Conservation (phyloP, 768 basidiomycete genomes). For the Naganishia vaughanmartiniae region DNA sequence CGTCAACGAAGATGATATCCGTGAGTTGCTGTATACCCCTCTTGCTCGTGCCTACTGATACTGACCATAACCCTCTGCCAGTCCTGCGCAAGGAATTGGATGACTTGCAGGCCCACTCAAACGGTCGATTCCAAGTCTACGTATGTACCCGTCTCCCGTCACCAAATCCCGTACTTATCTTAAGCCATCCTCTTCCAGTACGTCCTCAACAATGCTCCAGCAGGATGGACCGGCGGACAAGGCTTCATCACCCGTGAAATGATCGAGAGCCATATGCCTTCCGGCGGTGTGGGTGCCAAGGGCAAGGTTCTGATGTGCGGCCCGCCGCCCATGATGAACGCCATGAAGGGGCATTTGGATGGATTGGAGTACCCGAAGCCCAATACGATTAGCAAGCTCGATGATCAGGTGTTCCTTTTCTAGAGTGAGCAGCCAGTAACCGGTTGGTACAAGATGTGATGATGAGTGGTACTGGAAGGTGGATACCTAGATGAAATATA, state of each 20-base stretch:
- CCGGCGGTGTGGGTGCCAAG: slow-evolving; percentile 41
- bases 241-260: slow-evolving; percentile 94
- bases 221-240: slow-evolving; percentile 76
- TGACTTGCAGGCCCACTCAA: slow-evolving; percentile 64
- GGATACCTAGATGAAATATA: too few relatives aligned
- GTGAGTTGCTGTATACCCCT: slow-evolving; percentile 35
- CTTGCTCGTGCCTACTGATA: neutral
- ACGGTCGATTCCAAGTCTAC: slow-evolving; percentile 70
- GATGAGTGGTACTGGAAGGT: too few relatives aligned
- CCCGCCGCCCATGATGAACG: slow-evolving; percentile 72
- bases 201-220: slow-evolving; percentile 91
- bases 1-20: slow-evolving; percentile 86
- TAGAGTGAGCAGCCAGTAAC: slow-evolving; percentile 26
- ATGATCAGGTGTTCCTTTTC: slow-evolving; percentile 59
- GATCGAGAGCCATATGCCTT: slow-evolving; percentile 76
- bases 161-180: neutral
- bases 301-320: slow-evolving; percentile 52
- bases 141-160: slow-evolving; percentile 34
- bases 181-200: slow-evolving; percentile 54
- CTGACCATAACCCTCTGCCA: slow-evolving; percentile 28
- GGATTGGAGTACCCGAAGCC: slow-evolving; percentile 85
- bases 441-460: neutral
- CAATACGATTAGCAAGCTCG: slow-evolving; percentile 85
- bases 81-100: slow-evolving; percentile 84
- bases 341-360: slow-evolving; percentile 65